Evolutionary conservation across 2,329 filamentous ascomycete species (phyloP).

Genomic region (Bipolaris bicolor): DNA sequence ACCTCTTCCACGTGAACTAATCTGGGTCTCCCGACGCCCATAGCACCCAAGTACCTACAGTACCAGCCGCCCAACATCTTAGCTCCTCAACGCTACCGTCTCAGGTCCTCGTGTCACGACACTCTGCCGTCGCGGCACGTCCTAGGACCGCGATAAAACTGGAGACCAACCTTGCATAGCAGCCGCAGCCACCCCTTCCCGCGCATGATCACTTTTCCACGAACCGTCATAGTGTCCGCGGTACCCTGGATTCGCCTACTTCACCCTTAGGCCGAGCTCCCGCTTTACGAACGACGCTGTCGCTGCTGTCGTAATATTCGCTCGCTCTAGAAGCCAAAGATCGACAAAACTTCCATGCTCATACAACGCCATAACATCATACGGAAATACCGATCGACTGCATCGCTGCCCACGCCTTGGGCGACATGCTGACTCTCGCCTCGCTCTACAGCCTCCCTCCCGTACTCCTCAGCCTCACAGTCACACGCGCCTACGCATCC

Average conservation of each 20-base stretch:
- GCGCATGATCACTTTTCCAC: slow-evolving; percentile 8
- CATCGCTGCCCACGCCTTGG: slow-evolving; percentile 5
- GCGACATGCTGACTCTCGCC: slow-evolving; percentile 32
- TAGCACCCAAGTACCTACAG: not conserved
- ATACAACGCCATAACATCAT: not conserved
- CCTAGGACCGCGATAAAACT: slow-evolving; percentile 8
- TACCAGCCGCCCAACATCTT: not conserved
- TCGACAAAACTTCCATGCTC: slow-evolving; percentile 11
- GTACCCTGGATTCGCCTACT: slow-evolving; percentile 3
- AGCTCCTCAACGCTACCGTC: slow-evolving; percentile 8
- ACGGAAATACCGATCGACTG: slow-evolving; percentile 9
- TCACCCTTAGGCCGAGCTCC: slow-evolving; percentile 3
- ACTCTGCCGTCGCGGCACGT: slow-evolving; percentile 10
- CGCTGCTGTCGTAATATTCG: not conserved
- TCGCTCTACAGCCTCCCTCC: slow-evolving; percentile 31
- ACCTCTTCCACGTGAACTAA: not conserved
- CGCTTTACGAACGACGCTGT: slow-evolving; percentile 1
- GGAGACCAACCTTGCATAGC: slow-evolving; percentile 8
- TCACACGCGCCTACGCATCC: slow-evolving; percentile 31
- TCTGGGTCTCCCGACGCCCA: too few species aligned
- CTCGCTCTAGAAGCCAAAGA: slow-evolving; percentile 7
- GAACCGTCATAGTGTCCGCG: slow-evolving; percentile 2
- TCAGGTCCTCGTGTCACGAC: slow-evolving; percentile 6
- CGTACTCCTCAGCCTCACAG: slow-evolving; percentile 26
- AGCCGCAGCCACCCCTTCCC: slow-evolving; percentile 6